Base-by-base conservation (phyloP, 768 basidiomycete genomes). In the Rhizopogon salebrosus region DNA sequence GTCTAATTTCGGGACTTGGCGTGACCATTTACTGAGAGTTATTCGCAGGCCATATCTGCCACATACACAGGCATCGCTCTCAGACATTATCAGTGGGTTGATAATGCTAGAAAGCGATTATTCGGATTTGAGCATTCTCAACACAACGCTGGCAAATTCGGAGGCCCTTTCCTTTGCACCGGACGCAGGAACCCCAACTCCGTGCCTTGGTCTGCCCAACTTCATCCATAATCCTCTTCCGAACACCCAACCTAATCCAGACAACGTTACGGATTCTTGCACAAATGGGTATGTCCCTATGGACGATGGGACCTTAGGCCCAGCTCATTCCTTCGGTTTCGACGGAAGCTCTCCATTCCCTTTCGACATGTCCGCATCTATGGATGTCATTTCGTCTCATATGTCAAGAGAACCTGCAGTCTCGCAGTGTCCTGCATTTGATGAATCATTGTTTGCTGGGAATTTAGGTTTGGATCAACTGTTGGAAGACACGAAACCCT, bases 61-160 rank as follows among this genome's bases (percentile, higher is more conserved):
- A 20, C 27, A 20, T 14, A 20, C 27, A 20, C 43, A 31, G 14
- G 18, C 7, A 23, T 4, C 8, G 18, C 20, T 4, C 9, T 34
- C 20, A 5, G 14, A 9, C 31, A 16, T 23, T 16, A 0, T 31
- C 14, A 1, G 14, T 34, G 14, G 10, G 34, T 34, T 14, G 7
- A 5, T 6, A 16, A 4, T 1, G 14, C 0, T 5, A 34, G 10
- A 3, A 13, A 1, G 0, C 7, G 20, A 14, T 1, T 1, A 22
- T 34, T 34, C 20, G 1, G 1, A 4, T 31, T 2, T 31, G 18
- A 6, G 16, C 20, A 16, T 4, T 20, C 31, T 46, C 31, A 10
- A 23, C 14, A 34, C 3, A 9, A 16, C 45, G 34, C 20, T 5
- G 8, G 4, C 1, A 7, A 13, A 8, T 5, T 14, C 2, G 20